Percentiles rank a stretch among this genome's conserved stretches.
These are phyloP conservation scores for Globisporangium abappressorium DNA, from an alignment of 352 stramenopile genomes.

Conservation along the genomic window DNA sequence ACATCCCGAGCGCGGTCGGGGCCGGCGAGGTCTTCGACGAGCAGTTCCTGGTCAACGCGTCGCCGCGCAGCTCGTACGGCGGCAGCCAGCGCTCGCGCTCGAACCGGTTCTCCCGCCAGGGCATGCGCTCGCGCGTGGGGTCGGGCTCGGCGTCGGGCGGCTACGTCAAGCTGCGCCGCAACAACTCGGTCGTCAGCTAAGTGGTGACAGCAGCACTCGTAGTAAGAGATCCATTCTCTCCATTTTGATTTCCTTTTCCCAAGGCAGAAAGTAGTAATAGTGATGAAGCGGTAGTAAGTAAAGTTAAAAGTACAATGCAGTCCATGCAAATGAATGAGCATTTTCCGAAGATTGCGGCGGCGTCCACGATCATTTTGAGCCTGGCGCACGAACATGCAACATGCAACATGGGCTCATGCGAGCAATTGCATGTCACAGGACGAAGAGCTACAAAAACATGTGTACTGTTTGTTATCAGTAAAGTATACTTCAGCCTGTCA, in stretches of 20 bases:
- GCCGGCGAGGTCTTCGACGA: constrained; percentile 38
- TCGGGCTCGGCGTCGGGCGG: constrained; percentile 4
- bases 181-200: background rate
- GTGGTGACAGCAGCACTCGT: background rate
- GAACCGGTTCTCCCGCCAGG: constrained; percentile 20
- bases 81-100: constrained; percentile 17
- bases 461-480: background rate
- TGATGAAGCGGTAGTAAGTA: background rate
- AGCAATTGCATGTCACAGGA: constrained; percentile 5
- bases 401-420: background rate
- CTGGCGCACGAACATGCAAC: background rate
- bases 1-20: constrained; percentile 6
- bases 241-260: background rate
- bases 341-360: background rate
- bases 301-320: background rate
- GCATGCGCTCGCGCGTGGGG: constrained; percentile 15
- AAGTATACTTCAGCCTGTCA: constrained; percentile 1
- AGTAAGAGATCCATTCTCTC: background rate
- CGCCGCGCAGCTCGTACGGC: constrained; percentile 22
- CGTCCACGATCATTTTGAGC: background rate
- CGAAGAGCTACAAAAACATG: background rate
- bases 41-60: constrained; percentile 35
- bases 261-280: background rate
- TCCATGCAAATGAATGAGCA: background rate
- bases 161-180: constrained; percentile 11